Conservation (phyloP, 805 yeast species). For the Wickerhamomyces queroliae region DNA sequence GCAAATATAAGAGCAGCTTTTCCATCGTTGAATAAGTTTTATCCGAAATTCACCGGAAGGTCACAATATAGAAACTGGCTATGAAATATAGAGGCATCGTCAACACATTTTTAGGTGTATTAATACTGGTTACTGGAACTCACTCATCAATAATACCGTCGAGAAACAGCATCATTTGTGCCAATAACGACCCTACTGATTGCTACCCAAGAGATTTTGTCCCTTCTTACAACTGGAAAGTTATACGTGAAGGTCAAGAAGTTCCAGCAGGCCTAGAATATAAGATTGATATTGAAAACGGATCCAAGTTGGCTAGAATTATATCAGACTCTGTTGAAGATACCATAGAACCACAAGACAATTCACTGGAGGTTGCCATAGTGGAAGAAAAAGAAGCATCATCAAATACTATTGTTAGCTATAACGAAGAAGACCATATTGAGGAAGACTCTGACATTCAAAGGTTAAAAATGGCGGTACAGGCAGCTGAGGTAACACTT, state of each 20-base stretch:
- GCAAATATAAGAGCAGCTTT: too few species aligned
- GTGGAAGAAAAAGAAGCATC: conserved; percentile 13
- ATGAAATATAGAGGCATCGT: background rate
- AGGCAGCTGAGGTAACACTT: conserved; percentile 11
- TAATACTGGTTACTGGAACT: background rate
- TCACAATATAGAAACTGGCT: background rate
- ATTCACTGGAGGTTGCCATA: conserved; percentile 6
- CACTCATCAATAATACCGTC: background rate
- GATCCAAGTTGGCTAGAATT: background rate
- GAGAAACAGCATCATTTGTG: conserved; percentile 28
- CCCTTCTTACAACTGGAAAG: conserved; percentile 67
- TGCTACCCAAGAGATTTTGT: conserved; percentile 63
- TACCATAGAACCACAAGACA: too few species aligned
- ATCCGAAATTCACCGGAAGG: too few species aligned
- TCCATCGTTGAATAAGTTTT: too few species aligned
- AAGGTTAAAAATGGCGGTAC: conserved; percentile 18
- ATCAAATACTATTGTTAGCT: conserved; percentile 8
- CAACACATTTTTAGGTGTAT: background rate
- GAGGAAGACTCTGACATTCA: conserved; percentile 16
- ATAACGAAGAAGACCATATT: conserved; percentile 7
- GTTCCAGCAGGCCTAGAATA: conserved; percentile 65
- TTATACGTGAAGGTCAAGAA: conserved; percentile 61
- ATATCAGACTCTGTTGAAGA: conserved; percentile 5
- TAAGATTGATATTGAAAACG: conserved; percentile 28
- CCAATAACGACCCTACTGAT: conserved; percentile 34